Conservation (phyloP, 2,329 filamentous ascomycete genomes). For the Beauveria bassiana region DNA sequence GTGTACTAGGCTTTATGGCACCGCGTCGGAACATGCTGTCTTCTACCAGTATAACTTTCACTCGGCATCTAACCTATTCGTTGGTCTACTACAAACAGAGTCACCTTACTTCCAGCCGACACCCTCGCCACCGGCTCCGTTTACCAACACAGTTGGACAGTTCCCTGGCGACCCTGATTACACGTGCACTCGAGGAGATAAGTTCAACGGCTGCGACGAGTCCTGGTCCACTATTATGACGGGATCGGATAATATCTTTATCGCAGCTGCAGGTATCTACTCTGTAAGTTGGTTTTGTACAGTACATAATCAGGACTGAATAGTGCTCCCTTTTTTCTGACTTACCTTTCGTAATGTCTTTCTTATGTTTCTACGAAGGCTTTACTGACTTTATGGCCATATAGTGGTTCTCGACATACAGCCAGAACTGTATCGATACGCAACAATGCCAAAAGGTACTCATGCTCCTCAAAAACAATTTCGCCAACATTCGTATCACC, state of each 20-base stretch:
- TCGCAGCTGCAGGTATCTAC: conserved; percentile 20
- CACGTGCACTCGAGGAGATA: background rate
- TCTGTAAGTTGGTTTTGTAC: background rate
- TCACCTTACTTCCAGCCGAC: conserved; percentile 53
- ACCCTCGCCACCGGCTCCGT: conserved; percentile 15
- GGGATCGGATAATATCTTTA: conserved; percentile 15
- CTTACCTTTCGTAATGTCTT: too few species aligned
- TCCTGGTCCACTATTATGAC: conserved; percentile 19
- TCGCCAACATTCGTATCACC: conserved; percentile 17
- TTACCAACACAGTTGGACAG: conserved; percentile 3
- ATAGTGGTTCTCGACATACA: conserved; percentile 19
- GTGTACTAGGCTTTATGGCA: background rate
- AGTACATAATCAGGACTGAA: too few species aligned
- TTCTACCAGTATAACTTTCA: conserved; percentile 43
- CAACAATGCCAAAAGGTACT: conserved; percentile 20
- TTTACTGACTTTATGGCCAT: too few species aligned
- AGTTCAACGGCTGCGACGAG: conserved; percentile 15
- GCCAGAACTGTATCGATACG: conserved; percentile 17
- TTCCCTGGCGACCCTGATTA: background rate
- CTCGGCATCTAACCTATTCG: conserved; percentile 40
- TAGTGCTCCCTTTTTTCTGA: too few species aligned
- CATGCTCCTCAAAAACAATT: conserved; percentile 17
- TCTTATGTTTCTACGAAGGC: too few species aligned
- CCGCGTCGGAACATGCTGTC: conserved; percentile 39
- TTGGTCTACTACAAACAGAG: conserved; percentile 60